Evolutionary conservation across 768 basidiomycete species (phyloP), one percentile per base, ranked within the genome.

Genomic region (Infundibulicybe gibba): DNA sequence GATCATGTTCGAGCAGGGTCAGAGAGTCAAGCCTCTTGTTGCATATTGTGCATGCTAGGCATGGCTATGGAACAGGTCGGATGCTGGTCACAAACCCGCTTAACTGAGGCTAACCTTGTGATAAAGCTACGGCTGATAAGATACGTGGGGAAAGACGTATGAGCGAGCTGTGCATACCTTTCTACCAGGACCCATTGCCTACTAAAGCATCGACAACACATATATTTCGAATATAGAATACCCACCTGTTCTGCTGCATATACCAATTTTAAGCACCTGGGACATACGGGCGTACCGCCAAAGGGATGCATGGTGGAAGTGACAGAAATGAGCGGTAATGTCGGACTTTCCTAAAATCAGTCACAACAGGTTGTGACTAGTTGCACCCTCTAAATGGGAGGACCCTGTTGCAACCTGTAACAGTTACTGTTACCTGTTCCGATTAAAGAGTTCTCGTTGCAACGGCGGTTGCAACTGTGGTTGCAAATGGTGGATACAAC

Each of bases 221-320:
- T 37, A 41, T 25, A 25, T 30, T 15, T 15, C 37, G 31, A 44
- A 38, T 12, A 21, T 31, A 10, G 17, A 5, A 12, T 1, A 62
- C 73, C 52, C 50, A 85, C 88, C 78, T 94, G 90, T 63, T 94
- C 91, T 43, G 90, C 91, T 50, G 86, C 87, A 66, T 94, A 94
- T 30, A 94, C 92, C 0, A 77, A 63, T 64, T 85, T 90, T 48
- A 63, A 65, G 65, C 90, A 94, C 58, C 80, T 67, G 13, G 90
- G 86, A 60, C 90, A 94, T 44, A 71, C 65, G 21, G 87, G 79
- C 3, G 81, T 80, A 39, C 82, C 85, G 50, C 83, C 82, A 57
- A 85, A 90, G 2, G 83, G 79, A 59, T 83, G 81, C 85, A 88
- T 89, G 52, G 19, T 15, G 25, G n/a, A n/a, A n/a, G n/a, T n/a